phyloP scores from a whole-genome alignment of 179 eudicot species.

The Camellia oleifera region DNA sequence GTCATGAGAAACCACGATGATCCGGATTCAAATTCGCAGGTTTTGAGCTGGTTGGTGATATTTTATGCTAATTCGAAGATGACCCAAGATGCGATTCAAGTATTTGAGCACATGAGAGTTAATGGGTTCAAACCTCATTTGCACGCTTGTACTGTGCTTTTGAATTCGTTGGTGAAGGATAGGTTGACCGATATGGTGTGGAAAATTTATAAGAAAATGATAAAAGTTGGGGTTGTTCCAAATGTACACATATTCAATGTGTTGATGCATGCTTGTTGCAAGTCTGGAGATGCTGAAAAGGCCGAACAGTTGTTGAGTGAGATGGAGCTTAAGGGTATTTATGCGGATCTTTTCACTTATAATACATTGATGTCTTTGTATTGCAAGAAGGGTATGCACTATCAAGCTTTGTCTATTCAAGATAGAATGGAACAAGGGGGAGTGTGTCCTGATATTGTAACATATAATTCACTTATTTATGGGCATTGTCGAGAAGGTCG shows the following conservation, averaged over 20 bases:
- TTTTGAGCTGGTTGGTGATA: slow-evolving; percentile 92
- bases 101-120: slow-evolving; percentile 76
- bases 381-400: slow-evolving; percentile 67
- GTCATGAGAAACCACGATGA: slow-evolving; percentile 35
- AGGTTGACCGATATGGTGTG: slow-evolving; percentile 57
- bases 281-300: slow-evolving; percentile 59
- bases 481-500: slow-evolving; percentile 74
- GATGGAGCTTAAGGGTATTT: slow-evolving; percentile 66
- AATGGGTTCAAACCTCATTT: slow-evolving; percentile 58
- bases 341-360: slow-evolving; percentile 73
- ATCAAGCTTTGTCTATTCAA: slow-evolving; percentile 75
- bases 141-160: slow-evolving; percentile 78
- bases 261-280: slow-evolving; percentile 71
- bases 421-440: slow-evolving; percentile 67
- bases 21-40: slow-evolving; percentile 55
- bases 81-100: slow-evolving; percentile 75
- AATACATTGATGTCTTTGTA: slow-evolving; percentile 73
- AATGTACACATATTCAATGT: slow-evolving; percentile 70
- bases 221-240: slow-evolving; percentile 72
- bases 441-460: slow-evolving; percentile 58
- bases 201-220: slow-evolving; percentile 86
- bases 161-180: slow-evolving; percentile 69
- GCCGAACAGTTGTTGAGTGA: slow-evolving; percentile 68
- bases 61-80: slow-evolving; percentile 58
- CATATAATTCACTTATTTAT: slow-evolving; percentile 67